Percentiles rank a stretch among this genome's conserved stretches.
phyloP scores from a whole-genome alignment of 441 rosid species.

The Adansonia grandidieri region DNA sequence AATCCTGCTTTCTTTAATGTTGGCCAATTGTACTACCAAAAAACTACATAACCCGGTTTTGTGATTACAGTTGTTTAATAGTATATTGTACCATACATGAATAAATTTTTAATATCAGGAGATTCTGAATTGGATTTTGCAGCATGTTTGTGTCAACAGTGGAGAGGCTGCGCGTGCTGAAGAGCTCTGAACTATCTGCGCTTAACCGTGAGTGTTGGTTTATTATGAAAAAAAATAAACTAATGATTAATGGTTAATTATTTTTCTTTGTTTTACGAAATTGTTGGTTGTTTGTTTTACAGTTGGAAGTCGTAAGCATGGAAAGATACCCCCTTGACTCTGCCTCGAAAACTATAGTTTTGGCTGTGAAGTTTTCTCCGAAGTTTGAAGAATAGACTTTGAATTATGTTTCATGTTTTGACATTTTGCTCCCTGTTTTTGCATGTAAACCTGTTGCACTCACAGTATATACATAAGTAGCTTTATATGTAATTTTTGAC shows the following conservation, averaged over 20 bases:
- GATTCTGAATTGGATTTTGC: slow-evolving; percentile 31
- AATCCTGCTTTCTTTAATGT: background rate
- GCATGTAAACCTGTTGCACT: slow-evolving; percentile 33
- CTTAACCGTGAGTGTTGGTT: slow-evolving; percentile 53
- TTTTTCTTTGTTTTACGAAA: background rate
- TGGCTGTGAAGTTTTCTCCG: slow-evolving; percentile 29
- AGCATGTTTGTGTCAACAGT: slow-evolving; percentile 80
- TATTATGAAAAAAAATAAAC: background rate
- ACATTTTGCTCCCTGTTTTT: slow-evolving; percentile 30
- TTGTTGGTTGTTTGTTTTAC: slow-evolving; percentile 1
- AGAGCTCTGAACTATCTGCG: slow-evolving; percentile 67
- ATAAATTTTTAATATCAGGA: background rate
- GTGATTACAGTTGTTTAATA: background rate
- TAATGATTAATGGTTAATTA: background rate
- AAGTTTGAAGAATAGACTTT: slow-evolving; percentile 31
- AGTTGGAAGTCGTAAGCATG: slow-evolving; percentile 62
- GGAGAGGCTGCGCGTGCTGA: slow-evolving; percentile 79
- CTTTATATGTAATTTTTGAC: slow-evolving; percentile 20
- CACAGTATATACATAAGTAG: slow-evolving; percentile 27
- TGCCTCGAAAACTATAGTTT: slow-evolving; percentile 27
- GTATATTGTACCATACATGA: background rate
- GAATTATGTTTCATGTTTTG: slow-evolving; percentile 31
- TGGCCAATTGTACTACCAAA: too few species aligned
- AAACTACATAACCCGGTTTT: background rate
- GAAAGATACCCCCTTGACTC: slow-evolving; percentile 42